A percentile compares a stretch with the other conserved stretches of the same genome.
Evolutionary conservation across 108 stramenopile genomes (phyloP).

Genomic region (Cylindrotheca closterium): DNA sequence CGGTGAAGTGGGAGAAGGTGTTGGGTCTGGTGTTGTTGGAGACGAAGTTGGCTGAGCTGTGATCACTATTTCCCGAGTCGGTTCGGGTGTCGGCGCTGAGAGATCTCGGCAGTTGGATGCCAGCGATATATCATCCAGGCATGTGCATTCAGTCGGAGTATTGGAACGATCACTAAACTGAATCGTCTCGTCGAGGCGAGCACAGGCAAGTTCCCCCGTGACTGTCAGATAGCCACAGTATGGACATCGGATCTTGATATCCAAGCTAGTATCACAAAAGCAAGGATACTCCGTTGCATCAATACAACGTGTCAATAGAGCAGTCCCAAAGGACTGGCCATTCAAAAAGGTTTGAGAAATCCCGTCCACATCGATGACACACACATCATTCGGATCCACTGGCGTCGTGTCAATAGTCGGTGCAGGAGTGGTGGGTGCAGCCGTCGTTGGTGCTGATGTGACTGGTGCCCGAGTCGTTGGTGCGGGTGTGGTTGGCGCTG

Average conservation of each 20-base stretch:
- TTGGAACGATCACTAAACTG: background rate
- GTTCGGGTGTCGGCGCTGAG: background rate
- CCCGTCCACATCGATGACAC: constrained; percentile 1
- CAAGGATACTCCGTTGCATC: constrained; percentile 11
- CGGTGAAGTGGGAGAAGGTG: background rate
- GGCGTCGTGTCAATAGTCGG: background rate
- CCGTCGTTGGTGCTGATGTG: too few species aligned
- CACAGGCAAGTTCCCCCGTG: constrained; percentile 6
- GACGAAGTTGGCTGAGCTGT: background rate
- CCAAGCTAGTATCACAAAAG: constrained; percentile 12
- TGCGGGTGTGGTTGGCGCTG: too few species aligned
- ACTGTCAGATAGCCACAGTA: constrained; percentile 6
- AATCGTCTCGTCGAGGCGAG: background rate
- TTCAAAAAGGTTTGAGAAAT: background rate
- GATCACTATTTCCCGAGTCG: background rate
- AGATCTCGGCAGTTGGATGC: background rate
- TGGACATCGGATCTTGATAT: constrained; percentile 10
- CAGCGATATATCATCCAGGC: background rate
- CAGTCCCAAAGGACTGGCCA: background rate
- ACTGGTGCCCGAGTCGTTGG: too few species aligned
- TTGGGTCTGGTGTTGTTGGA: background rate
- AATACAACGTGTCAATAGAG: background rate
- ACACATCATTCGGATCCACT: background rate
- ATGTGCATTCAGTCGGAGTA: background rate
- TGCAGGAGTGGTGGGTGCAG: background rate